A percentile compares a stretch with the other conserved stretches of the same genome.
Conservation (phyloP, 495 filamentous ascomycete genomes). For the Aspergillus sclerotiicarbonarius region DNA sequence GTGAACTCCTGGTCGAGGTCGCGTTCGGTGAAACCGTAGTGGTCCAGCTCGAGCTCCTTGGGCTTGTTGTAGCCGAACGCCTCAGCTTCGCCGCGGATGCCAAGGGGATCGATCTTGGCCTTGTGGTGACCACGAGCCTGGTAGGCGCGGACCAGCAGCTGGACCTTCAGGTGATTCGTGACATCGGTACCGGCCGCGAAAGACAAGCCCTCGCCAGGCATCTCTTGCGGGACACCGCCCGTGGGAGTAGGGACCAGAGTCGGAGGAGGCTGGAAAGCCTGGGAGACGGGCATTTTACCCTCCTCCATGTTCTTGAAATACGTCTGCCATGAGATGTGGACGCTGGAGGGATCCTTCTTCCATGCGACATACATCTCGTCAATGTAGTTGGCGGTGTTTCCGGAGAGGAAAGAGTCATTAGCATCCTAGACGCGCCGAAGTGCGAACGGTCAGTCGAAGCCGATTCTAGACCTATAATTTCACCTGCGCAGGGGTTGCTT, state of each 20-base stretch:
- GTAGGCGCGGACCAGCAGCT: conserved; percentile 93
- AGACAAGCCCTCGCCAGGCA: conserved; percentile 65
- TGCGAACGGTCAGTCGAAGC: conserved; percentile 27
- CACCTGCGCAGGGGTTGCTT: conserved; percentile 19
- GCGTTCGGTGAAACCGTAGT: conserved; percentile 92
- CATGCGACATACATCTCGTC: conserved; percentile 99
- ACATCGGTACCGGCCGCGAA: conserved; percentile 76
- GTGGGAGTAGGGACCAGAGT: conserved; percentile 79
- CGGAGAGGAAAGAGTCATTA: conserved; percentile 91
- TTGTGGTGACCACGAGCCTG: conserved; percentile 98
- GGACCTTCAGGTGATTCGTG: conserved; percentile 96
- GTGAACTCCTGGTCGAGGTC: conserved; percentile 91
- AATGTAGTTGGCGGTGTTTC: conserved; percentile 96
- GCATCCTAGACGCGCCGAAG: conserved; percentile 56
- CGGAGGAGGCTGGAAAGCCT: conserved; percentile 93
- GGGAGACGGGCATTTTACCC: conserved; percentile 93
- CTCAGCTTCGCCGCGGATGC: conserved; percentile 82
- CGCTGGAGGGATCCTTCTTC: conserved; percentile 89
- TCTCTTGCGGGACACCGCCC: conserved; percentile 72
- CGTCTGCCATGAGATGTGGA: conserved; percentile 97
- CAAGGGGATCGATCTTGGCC: conserved; percentile 93
- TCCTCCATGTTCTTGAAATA: conserved; percentile 99
- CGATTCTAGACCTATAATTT: not conserved
- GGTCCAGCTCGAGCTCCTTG: conserved; percentile 86
- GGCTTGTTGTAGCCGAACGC: conserved; percentile 85